Base-by-base conservation (phyloP, 1,284 basidiomycete genomes). In the Ganoderma resinaceum region DNA sequence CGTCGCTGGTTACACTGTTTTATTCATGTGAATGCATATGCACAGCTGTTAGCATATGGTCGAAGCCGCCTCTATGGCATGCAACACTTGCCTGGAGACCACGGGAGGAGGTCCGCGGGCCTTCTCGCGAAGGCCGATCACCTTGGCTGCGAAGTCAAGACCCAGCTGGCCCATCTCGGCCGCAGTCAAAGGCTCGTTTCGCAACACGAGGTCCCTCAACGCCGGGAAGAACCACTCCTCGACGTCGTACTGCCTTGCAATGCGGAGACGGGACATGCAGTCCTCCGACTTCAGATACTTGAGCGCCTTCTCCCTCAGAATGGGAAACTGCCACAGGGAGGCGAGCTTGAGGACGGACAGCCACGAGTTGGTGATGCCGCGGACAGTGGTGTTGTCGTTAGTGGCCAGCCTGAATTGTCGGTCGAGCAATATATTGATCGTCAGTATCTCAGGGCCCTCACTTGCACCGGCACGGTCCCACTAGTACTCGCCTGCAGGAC, bases 81-180 rank as follows among this genome's bases (percentile, higher is more conserved):
- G 2, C 2, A 18, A 18, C 8, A 53, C 52, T 53, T 53, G 52
- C 55, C 55, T 58, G n/a, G 55, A 4, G 11, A 5, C 3, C 2
- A 6, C n/a, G n/a, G n/a, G 12, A 35, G 55, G 33, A 6, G 16
- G 16, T 4, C 55, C 55, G 2, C 33, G 55, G 33, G 14, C 31
- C 18, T 11, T 5, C 55, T 63, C 63, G 20, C 63, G 63, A n/a
- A 65, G 63, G 2, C 46, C 57, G 18, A 65, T 60, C 33, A 52
- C 64, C 14, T 35, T 59, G 20, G 38, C 18, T 3, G 55, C 64
- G 6, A 65, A 46, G 33, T 52, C 57, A 9, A 61, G 12, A 14
- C 58, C 58, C 1, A 65, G 43, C 31, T 37, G 16, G 14, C 40
- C 26, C 0, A 65, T 29, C 29, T 61, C 57, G 5, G 40, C 46